Percentiles rank a stretch among this genome's conserved stretches.
phyloP scores from a whole-genome alignment of 345 rosid species.

The Rhodamnia argentea region DNA sequence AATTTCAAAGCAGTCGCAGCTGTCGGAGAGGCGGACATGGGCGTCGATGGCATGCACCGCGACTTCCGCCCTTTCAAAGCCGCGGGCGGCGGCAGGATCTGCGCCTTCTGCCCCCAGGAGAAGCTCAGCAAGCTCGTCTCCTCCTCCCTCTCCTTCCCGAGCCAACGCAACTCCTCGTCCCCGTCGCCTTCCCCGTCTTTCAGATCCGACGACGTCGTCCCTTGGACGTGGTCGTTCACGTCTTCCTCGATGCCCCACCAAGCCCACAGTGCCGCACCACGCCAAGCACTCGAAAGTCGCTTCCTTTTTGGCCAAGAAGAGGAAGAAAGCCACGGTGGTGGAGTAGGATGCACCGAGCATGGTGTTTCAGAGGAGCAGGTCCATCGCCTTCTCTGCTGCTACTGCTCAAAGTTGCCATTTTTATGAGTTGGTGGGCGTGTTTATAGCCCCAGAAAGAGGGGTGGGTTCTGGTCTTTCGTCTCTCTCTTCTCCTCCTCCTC shows the following conservation, averaged over 20 bases:
- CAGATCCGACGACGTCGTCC: conserved; percentile 29
- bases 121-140: conserved; percentile 94
- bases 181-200: conserved; percentile 46
- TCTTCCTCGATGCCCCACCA: neutral
- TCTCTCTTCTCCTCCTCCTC: conserved; percentile 39
- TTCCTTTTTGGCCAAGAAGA: conserved; percentile 65
- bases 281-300: conserved; percentile 29
- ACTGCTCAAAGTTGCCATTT: conserved; percentile 24
- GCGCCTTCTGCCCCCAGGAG: conserved; percentile 95
- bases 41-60: conserved; percentile 78
- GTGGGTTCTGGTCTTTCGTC: conserved; percentile 88
- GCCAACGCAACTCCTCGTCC: conserved; percentile 29
- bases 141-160: conserved; percentile 63
- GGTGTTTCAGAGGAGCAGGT: conserved; percentile 75
- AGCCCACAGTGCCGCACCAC: neutral
- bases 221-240: conserved; percentile 21
- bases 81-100: conserved; percentile 76
- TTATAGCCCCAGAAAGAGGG: conserved; percentile 51
- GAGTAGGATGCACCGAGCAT: conserved; percentile 16
- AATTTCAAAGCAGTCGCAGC: conserved; percentile 6
- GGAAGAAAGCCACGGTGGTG: conserved; percentile 13
- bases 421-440: conserved; percentile 30
- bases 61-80: conserved; percentile 64
- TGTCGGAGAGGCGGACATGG: conserved; percentile 37
- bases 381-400: conserved; percentile 26